These are phyloP conservation scores for Aegilops bicornis DNA, from an alignment of 176 grass and related monocot species.

Conservation along the genomic window DNA sequence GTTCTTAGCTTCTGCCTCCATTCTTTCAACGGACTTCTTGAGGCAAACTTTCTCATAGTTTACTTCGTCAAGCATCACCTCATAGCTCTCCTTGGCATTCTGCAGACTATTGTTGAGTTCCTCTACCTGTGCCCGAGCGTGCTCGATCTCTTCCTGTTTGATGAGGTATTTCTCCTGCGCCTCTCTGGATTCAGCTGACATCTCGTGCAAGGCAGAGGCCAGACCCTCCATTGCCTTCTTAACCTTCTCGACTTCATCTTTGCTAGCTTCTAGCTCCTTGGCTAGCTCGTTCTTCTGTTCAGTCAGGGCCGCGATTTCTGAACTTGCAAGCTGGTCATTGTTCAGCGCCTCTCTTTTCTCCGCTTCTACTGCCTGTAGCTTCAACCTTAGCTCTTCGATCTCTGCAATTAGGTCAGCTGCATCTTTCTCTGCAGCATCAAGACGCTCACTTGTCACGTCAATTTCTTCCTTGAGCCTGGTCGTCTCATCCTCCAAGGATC, in stretches of 20 bases:
- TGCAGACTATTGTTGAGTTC: conserved; percentile 58
- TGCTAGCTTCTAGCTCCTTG: conserved; percentile 56
- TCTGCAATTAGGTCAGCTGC: conserved; percentile 39
- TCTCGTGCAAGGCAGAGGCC: conserved; percentile 86
- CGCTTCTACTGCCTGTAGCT: conserved; percentile 44
- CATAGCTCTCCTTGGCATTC: conserved; percentile 76
- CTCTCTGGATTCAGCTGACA: conserved; percentile 72
- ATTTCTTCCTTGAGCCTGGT: conserved; percentile 50
- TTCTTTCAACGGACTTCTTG: conserved; percentile 63
- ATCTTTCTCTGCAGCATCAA: conserved; percentile 62
- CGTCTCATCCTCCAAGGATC: conserved; percentile 63
- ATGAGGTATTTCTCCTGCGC: conserved; percentile 63
- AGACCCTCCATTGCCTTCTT: conserved; percentile 95
- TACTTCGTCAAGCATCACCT: conserved; percentile 82
- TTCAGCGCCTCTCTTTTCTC: conserved; percentile 41
- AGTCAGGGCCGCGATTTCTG: conserved; percentile 44
- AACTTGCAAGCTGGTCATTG: conserved; percentile 41
- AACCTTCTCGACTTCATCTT: conserved; percentile 64
- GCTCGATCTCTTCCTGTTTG: conserved; percentile 72
- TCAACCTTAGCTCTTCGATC: conserved; percentile 51
- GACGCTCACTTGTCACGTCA: conserved; percentile 24
- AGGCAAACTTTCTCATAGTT: conserved; percentile 88
- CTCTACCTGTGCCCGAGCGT: conserved; percentile 59
- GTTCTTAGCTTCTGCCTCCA: conserved; percentile 57
- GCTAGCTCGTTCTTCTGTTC: conserved; percentile 58